Percentiles rank a stretch among this genome's conserved stretches.
phyloP scores from a whole-genome alignment of 371 early-diverging fungal genomes.

The Rhizomucor miehei region DNA sequence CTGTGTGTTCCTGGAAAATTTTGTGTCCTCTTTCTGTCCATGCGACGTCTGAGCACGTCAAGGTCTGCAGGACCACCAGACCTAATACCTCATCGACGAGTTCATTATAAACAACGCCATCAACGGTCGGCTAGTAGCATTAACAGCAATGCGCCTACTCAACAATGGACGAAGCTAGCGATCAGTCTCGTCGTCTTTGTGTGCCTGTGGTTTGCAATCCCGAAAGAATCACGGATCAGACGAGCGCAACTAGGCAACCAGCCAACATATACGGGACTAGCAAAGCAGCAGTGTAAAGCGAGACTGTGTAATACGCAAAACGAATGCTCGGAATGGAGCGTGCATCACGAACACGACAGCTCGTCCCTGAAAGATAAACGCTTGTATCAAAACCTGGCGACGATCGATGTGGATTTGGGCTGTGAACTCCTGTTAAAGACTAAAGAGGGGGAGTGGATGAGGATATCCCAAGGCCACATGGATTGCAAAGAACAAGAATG shows the following conservation, averaged over 20 bases:
- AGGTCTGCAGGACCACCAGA: too few relatives aligned
- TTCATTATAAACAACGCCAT: not conserved
- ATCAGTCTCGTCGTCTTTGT: too few relatives aligned
- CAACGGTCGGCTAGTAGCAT: too few relatives aligned
- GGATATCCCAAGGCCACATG: conserved; percentile 22
- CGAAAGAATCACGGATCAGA: too few relatives aligned
- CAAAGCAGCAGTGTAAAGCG: conserved; percentile 12
- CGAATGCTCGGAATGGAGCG: conserved; percentile 7
- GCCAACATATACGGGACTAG: conserved; percentile 8
- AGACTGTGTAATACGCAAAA: conserved; percentile 6
- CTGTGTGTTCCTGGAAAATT: too few relatives aligned
- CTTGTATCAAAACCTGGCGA: conserved; percentile 37
- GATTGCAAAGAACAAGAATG: conserved; percentile 22
- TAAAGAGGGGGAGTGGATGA: conserved; percentile 24
- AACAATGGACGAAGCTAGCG: too few relatives aligned
- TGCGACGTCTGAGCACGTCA: conserved; percentile 6
- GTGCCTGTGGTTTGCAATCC: too few relatives aligned
- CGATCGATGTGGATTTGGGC: conserved; percentile 27
- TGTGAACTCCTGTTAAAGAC: conserved; percentile 26
- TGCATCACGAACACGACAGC: conserved; percentile 7
- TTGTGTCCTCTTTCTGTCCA: not conserved
- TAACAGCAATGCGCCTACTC: too few relatives aligned
- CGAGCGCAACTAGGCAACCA: conserved; percentile 8
- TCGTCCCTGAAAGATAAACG: not conserved
- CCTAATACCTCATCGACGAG: too few relatives aligned